phyloP scores from a whole-genome alignment of 352 stramenopile genomes.

The Phytophthora pseudosyringae region DNA sequence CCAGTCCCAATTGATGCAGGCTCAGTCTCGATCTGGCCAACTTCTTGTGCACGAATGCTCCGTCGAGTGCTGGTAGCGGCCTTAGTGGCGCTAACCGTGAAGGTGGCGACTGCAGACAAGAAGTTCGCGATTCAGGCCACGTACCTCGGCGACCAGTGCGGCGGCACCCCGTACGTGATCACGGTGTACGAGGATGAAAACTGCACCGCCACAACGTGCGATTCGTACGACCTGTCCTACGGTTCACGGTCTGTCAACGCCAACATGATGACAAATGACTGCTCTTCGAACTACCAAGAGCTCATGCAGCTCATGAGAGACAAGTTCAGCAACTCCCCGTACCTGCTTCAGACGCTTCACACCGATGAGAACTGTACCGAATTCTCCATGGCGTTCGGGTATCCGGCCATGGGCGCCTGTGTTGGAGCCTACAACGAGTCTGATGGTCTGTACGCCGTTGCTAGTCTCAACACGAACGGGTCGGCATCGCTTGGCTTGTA shows the following conservation, averaged over 20 bases:
- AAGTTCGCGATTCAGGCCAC: conserved; percentile 24
- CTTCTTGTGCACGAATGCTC: background rate
- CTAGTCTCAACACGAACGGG: conserved; percentile 16
- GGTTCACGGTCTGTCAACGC: conserved; percentile 22
- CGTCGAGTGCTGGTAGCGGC: background rate
- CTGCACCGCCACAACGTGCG: conserved; percentile 16
- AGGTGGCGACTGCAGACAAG: conserved; percentile 1
- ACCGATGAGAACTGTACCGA: conserved; percentile 32
- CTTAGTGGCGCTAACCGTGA: background rate
- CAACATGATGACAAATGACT: conserved; percentile 37
- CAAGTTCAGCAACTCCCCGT: conserved; percentile 33
- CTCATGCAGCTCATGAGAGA: conserved; percentile 22
- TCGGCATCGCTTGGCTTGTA: conserved; percentile 25
- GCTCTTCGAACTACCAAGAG: conserved; percentile 18
- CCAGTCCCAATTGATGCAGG: background rate
- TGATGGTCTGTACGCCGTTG: conserved; percentile 23
- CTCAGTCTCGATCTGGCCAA: conserved; percentile 14
- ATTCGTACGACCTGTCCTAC: conserved; percentile 16
- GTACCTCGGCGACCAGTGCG: conserved; percentile 29
- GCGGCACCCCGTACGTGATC: conserved; percentile 23
- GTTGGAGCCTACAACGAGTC: conserved; percentile 36
- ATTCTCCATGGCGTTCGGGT: conserved; percentile 26
- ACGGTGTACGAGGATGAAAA: conserved; percentile 21
- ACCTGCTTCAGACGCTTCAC: conserved; percentile 27
- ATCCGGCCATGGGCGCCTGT: conserved; percentile 26